Evolutionary conservation across 148 eudicot genomes (phyloP), one percentile per base, ranked within the genome.

Genomic region (Euryodendron excelsum): DNA sequence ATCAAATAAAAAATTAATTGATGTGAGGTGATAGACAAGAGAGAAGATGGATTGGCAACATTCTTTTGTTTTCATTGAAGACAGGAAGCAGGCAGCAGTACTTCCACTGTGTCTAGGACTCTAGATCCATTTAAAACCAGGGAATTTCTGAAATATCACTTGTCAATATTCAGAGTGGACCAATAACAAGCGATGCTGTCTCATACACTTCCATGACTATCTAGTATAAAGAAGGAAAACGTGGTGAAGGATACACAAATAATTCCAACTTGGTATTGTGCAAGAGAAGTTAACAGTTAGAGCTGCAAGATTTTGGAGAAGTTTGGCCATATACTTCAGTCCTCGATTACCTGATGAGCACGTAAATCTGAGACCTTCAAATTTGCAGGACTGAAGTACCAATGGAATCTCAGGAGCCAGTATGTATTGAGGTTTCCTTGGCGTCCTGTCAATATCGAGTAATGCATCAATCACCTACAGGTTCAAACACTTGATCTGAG

Each of bases 361-460:
- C 74, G 55, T 82, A 80, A 96, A 93, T 48, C 74, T 80, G 78
- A 91, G 91, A 82, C 80, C 89, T 74, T 87, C 86, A 86, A 90
- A 93, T 89, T 88, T 94, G 84, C 99, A 96, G 60, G 94, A 91
- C 58, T 84, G 91, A 83, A 96, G 94, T 82, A 96, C 98, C 85
- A 96, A 82, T 15, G 99, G 98, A 69, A 85, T 79, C 79, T 93
- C 99, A 59, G 97, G 85, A 75, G 99, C 93, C 93, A 93, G 90
- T 65, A 45, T 70, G 86, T 90, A 96, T 50, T 93, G 99, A 81
- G 99, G 99, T 84, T 96, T 96, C 84, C 87, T 90, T 62, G 91
- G 87, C 33, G 83, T 88, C 72, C 82, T 90, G 67, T 87, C 92
- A 82, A 87, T 81, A 87, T 96, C 93, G 75, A 96, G 90, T 73